Conservation (phyloP, 805 yeast species). For the Saccharomycopsis oosterbeekiorum region DNA sequence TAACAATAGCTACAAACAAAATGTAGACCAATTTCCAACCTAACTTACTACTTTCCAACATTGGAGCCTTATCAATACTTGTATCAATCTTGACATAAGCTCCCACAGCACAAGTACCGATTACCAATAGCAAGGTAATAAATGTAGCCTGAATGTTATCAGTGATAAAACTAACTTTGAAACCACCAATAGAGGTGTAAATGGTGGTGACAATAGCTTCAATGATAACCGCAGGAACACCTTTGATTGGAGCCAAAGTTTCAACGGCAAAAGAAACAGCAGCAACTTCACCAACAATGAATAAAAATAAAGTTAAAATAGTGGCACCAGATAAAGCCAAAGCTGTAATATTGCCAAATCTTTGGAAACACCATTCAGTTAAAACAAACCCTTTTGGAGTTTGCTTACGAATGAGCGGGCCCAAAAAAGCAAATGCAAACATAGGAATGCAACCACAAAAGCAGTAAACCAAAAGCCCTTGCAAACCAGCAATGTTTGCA, state of each 20-base stretch:
- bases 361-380: constrained; percentile 86
- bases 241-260: constrained; percentile 67
- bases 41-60: constrained; percentile 54
- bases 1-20: constrained; percentile 73
- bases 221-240: constrained; percentile 71
- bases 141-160: constrained; percentile 77
- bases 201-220: constrained; percentile 82
- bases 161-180: constrained; percentile 77
- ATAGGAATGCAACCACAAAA: constrained; percentile 77
- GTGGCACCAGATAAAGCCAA: constrained; percentile 74
- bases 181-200: constrained; percentile 84
- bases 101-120: constrained; percentile 75
- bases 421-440: constrained; percentile 69
- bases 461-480: constrained; percentile 77
- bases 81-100: constrained; percentile 51
- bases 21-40: constrained; percentile 90
- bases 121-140: constrained; percentile 54
- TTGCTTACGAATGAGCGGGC: constrained; percentile 66
- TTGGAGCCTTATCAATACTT: constrained; percentile 55
- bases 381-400: constrained; percentile 88
- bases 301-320: constrained; percentile 72
- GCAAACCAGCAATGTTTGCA: constrained; percentile 78
- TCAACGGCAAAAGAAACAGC: constrained; percentile 71
- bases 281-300: constrained; percentile 79
- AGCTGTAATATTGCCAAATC: constrained; percentile 68